Conservation (phyloP, 2,329 filamentous ascomycete species). For the Pseudogymnoascus sp. region DNA sequence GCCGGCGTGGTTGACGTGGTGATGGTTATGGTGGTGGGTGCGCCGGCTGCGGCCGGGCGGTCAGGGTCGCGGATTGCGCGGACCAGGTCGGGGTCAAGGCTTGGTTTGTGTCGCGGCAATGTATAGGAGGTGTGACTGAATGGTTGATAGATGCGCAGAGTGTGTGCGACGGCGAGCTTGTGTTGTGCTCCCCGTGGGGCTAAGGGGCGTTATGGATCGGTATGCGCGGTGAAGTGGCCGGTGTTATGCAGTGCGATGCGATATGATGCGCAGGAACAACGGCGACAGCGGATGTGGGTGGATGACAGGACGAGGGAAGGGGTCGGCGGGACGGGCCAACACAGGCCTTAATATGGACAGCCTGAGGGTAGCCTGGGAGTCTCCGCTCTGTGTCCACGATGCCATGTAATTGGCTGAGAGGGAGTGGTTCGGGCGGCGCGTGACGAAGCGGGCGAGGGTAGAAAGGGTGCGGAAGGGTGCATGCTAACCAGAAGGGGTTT, state of each 20-base stretch:
- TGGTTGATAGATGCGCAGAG: neutral
- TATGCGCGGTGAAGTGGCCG: neutral
- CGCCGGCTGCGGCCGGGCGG: neutral
- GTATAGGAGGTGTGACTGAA: neutral
- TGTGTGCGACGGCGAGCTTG: constrained; percentile 3
- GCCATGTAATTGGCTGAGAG: neutral
- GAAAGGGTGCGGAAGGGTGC: neutral
- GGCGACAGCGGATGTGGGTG: constrained; percentile 1
- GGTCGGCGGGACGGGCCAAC: constrained; percentile 7
- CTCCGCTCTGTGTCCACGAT: neutral
- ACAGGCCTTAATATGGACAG: constrained; percentile 6
- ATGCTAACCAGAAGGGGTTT: neutral
- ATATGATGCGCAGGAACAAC: constrained; percentile 8
- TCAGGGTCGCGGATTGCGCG: neutral
- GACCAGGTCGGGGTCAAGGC: neutral
- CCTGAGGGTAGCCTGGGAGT: constrained; percentile 6
- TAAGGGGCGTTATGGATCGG: neutral
- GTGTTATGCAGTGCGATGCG: constrained; percentile 7
- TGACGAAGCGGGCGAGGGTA: neutral
- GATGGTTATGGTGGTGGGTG: neutral
- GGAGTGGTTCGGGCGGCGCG: neutral
- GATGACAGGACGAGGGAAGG: constrained; percentile 8
- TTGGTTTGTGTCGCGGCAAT: neutral
- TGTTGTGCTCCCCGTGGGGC: neutral
- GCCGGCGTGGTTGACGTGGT: neutral